Evolutionary conservation across 2,329 filamentous ascomycete species (phyloP).

Genomic region (Fusarium denticulatum): DNA sequence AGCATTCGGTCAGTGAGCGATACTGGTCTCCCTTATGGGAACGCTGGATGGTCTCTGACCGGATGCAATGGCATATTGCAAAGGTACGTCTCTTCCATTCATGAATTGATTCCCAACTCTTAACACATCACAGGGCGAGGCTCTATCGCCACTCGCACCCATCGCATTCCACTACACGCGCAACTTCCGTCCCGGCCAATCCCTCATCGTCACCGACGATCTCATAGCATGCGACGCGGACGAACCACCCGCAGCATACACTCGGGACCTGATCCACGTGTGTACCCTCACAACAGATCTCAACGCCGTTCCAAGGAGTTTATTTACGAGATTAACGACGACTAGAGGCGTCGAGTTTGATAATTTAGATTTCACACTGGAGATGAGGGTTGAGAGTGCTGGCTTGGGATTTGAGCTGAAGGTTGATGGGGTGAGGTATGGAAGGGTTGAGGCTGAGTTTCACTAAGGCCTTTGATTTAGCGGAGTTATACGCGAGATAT

Average conservation of each 20-base stretch:
- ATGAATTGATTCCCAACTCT: not conserved
- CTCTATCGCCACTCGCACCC: constrained; percentile 76
- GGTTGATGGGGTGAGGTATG: constrained; percentile 81
- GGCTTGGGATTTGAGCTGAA: constrained; percentile 81
- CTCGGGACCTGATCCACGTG: constrained; percentile 73
- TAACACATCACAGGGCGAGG: constrained; percentile 67
- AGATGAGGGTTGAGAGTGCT: constrained; percentile 84
- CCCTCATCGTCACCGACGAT: constrained; percentile 81
- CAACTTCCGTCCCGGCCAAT: constrained; percentile 83
- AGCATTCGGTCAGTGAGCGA: constrained; percentile 76
- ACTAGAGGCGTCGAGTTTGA: constrained; percentile 84
- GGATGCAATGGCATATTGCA: constrained; percentile 87
- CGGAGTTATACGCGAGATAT: not conserved
- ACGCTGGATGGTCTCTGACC: constrained; percentile 82
- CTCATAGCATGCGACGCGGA: constrained; percentile 80
- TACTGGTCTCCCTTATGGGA: constrained; percentile 87
- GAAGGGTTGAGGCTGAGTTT: constrained; percentile 81
- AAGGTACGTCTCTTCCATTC: constrained; percentile 62
- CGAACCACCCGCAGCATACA: constrained; percentile 68
- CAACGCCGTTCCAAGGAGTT: constrained; percentile 75
- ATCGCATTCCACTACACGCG: constrained; percentile 88
- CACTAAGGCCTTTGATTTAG: constrained; percentile 51
- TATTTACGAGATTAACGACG: constrained; percentile 81
- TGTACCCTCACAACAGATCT: constrained; percentile 85
- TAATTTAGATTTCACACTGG: constrained; percentile 82